phyloP scores from a whole-genome alignment of 495 filamentous ascomycete species.

The Tuber melanosporum region DNA sequence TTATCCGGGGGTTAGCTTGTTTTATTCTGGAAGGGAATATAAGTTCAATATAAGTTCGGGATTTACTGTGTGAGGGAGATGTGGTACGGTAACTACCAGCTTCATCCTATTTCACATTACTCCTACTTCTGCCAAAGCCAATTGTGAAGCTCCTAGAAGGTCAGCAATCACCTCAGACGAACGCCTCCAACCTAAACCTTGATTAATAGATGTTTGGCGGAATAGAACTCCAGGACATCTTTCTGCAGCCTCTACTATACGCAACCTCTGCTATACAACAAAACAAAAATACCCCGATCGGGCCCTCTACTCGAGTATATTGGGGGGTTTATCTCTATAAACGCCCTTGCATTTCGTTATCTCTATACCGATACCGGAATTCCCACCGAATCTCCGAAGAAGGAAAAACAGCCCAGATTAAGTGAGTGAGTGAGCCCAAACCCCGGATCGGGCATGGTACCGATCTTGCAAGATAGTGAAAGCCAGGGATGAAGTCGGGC shows the following conservation, averaged over 20 bases:
- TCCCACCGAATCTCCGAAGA: neutral
- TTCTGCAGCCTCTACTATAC: neutral
- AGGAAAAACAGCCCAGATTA: neutral
- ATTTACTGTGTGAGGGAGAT: neutral
- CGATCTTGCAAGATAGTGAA: neutral
- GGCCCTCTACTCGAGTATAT: neutral
- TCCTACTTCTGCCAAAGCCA: neutral
- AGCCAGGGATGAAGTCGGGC: neutral
- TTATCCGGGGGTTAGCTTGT: neutral
- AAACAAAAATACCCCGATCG: neutral
- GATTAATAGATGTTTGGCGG: neutral
- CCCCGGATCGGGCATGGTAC: neutral
- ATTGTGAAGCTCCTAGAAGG: neutral
- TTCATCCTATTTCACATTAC: neutral
- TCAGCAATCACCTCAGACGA: neutral
- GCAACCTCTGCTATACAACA: neutral
- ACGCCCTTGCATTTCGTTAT: neutral
- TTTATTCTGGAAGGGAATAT: neutral
- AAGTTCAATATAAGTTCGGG: neutral
- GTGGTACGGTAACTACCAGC: neutral
- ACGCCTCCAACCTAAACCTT: neutral
- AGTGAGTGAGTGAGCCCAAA: neutral
- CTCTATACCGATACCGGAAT: neutral
- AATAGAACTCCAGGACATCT: neutral
- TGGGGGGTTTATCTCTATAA: neutral